phyloP scores from a whole-genome alignment of 2,329 filamentous ascomycete species.

The Monilinia fructicola region DNA sequence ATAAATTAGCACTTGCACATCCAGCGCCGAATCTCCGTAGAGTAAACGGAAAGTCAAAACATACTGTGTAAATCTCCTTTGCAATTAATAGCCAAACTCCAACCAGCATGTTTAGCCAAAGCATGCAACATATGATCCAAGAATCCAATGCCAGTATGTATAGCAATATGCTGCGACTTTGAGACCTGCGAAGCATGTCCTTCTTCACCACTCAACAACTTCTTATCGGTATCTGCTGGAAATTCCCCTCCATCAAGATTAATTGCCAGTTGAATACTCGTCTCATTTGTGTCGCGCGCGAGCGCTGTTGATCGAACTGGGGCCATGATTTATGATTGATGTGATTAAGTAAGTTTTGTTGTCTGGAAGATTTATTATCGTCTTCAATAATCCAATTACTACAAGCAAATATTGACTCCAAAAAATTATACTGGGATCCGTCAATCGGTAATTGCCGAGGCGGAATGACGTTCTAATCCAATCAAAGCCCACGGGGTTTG shows the following conservation, averaged over 20 bases:
- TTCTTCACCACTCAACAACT: constrained; percentile 52
- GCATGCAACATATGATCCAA: constrained; percentile 99
- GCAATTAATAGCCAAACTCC: constrained; percentile 81
- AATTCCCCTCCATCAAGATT: constrained; percentile 89
- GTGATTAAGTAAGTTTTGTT: not conserved
- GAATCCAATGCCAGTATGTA: constrained; percentile 95
- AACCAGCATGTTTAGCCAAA: constrained; percentile 91
- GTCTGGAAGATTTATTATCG: not conserved
- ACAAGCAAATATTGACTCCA: not conserved
- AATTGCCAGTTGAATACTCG: constrained; percentile 88
- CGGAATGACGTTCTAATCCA: constrained; percentile 20
- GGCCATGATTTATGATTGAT: constrained; percentile 7
- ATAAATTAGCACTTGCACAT: constrained; percentile 22
- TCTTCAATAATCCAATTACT: not conserved
- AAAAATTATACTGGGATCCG: constrained; percentile 21
- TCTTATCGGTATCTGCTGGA: constrained; percentile 61
- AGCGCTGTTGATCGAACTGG: constrained; percentile 68
- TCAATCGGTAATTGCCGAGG: constrained; percentile 24
- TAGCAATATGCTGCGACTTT: constrained; percentile 78
- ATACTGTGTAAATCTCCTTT: constrained; percentile 87
- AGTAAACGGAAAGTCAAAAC: constrained; percentile 39
- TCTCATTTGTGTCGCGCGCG: constrained; percentile 94
- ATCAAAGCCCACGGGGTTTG: constrained; percentile 18
- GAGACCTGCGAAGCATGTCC: constrained; percentile 82
- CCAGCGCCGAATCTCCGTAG: not conserved